Evolutionary conservation across 176 grass and related monocot species (phyloP).

Genomic region (Alloteropsis semialata): DNA sequence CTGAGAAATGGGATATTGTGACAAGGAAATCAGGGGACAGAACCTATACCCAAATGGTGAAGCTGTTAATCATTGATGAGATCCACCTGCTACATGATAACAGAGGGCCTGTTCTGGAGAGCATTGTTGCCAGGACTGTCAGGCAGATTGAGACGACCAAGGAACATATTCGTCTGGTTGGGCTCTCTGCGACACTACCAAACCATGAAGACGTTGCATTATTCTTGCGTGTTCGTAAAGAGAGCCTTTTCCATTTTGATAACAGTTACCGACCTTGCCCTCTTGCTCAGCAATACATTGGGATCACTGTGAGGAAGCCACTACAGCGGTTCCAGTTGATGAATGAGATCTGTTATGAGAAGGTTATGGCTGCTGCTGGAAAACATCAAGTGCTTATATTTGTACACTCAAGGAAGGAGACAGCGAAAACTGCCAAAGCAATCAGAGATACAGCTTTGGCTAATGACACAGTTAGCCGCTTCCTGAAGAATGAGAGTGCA

Average conservation of each 20-base stretch:
- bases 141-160: conserved; percentile 92
- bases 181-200: conserved; percentile 82
- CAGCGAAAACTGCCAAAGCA: conserved; percentile 83
- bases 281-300: conserved; percentile 94
- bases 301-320: conserved; percentile 91
- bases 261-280: conserved; percentile 97
- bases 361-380: conserved; percentile 85
- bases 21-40: conserved; percentile 95
- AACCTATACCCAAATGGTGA: conserved; percentile 96
- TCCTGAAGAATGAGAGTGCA: conserved; percentile 87
- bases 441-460: conserved; percentile 83
- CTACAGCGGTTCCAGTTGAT: conserved; percentile 95
- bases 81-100: conserved; percentile 98
- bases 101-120: conserved; percentile 94
- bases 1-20: conserved; percentile 99
- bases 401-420: conserved; percentile 97
- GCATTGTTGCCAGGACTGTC: conserved; percentile 93
- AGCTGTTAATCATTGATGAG: conserved; percentile 90
- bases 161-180: conserved; percentile 83
- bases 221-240: conserved; percentile 65
- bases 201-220: conserved; percentile 90
- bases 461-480: conserved; percentile 78
- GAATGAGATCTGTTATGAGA: conserved; percentile 97
- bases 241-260: conserved; percentile 88
- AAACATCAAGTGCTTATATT: conserved; percentile 98